Conservation (phyloP, 1,284 basidiomycete species). For the Macrocystidia cucumis region DNA sequence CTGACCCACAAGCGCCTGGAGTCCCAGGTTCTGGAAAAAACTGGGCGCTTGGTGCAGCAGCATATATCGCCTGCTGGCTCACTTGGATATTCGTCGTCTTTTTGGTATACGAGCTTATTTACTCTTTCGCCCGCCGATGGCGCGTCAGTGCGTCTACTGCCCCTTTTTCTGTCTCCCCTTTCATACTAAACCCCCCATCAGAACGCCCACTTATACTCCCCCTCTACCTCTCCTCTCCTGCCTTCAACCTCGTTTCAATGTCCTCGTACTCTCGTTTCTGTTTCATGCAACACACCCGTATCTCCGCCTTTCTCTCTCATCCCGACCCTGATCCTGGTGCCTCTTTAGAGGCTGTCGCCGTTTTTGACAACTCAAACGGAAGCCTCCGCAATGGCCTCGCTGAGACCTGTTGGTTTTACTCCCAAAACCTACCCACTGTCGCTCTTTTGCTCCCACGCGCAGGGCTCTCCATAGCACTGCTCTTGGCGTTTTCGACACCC, state of each 20-base stretch:
- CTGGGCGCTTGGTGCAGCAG: conserved; percentile 73
- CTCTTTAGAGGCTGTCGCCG: conserved; percentile 6
- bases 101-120: conserved; percentile 73
- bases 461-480: conserved; percentile 59
- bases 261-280: conserved; percentile 76
- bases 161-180: conserved; percentile 1
- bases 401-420: conserved; percentile 71
- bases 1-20: conserved; percentile 57
- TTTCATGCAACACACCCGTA: conserved; percentile 73
- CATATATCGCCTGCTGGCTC: conserved; percentile 72
- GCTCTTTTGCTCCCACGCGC: conserved; percentile 74
- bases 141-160: conserved; percentile 45
- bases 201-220: conserved; percentile 76
- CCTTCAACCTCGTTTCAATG: conserved; percentile 65
- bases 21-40: conserved; percentile 62
- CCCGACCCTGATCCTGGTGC: conserved; percentile 12
- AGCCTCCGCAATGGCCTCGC: conserved; percentile 59
- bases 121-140: conserved; percentile 77
- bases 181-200: conserved; percentile 19
- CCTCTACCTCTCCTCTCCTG: conserved; percentile 75
- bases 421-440: conserved; percentile 75
- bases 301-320: conserved; percentile 53
- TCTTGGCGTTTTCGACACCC: conserved; percentile 56
- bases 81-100: conserved; percentile 72
- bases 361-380: conserved; percentile 45